Conservation (phyloP, 83 land plant species). For the Isoetes engelmannii region DNA sequence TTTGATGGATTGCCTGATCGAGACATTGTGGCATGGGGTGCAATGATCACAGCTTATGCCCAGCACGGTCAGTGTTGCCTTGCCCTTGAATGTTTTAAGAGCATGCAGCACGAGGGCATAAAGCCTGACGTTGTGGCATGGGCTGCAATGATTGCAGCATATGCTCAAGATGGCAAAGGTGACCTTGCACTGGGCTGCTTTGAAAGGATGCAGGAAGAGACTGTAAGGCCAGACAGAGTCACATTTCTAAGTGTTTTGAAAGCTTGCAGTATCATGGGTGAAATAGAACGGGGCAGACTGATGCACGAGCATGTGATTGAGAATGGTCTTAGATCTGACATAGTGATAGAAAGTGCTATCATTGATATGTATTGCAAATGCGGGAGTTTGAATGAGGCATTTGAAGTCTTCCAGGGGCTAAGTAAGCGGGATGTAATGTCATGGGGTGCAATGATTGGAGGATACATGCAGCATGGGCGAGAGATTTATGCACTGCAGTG, state of each 20-base stretch:
- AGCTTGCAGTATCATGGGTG: slow-evolving; percentile 15
- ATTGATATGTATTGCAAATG: neutral
- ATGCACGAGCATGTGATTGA: slow-evolving; percentile 25
- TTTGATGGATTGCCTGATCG: too few relatives aligned
- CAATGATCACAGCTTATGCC: too few relatives aligned
- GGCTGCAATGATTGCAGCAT: slow-evolving; percentile 35
- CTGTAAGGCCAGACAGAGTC: slow-evolving; percentile 30
- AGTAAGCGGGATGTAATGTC: neutral
- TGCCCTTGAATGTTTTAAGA: too few relatives aligned
- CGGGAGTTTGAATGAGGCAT: neutral
- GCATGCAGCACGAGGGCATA: too few relatives aligned
- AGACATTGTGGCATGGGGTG: too few relatives aligned
- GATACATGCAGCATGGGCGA: neutral
- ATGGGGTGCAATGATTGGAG: neutral
- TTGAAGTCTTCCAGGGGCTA: neutral
- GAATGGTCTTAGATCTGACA: slow-evolving; percentile 23
- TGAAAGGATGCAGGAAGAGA: slow-evolving; percentile 26
- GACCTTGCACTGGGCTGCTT: slow-evolving; percentile 27
- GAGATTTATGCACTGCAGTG: neutral
- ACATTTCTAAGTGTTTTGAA: slow-evolving; percentile 28
- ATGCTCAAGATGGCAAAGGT: slow-evolving; percentile 15
- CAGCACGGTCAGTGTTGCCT: too few relatives aligned
- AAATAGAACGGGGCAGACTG: neutral
- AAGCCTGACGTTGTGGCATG: slow-evolving; percentile 24
- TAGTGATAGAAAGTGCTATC: slow-evolving; percentile 8